Evolutionary conservation across 179 eudicot genomes (phyloP).

Genomic region (Amaranthus tricolor): DNA sequence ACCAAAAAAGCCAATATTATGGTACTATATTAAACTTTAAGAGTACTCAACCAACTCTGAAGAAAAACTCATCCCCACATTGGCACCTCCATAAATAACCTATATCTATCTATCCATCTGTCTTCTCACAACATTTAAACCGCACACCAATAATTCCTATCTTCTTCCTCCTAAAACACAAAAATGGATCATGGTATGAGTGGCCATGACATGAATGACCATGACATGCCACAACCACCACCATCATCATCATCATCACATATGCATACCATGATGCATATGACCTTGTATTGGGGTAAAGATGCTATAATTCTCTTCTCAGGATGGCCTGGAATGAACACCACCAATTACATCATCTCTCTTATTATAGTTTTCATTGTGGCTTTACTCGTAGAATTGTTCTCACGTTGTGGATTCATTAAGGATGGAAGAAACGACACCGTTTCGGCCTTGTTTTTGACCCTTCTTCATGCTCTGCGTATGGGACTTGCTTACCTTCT

Average conservation of each 20-base stretch:
- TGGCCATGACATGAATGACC: constrained; percentile 14
- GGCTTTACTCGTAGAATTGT: constrained; percentile 29
- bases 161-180: background rate
- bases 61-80: no score
- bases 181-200: constrained; percentile 6
- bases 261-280: constrained; percentile 50
- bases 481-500: constrained; percentile 57
- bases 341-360: constrained; percentile 34
- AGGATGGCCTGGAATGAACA: constrained; percentile 46
- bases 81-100: background rate
- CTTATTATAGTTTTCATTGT: constrained; percentile 39
- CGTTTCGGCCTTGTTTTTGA: constrained; percentile 22
- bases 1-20: no score
- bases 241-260: constrained; percentile 11
- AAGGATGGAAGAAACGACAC: constrained; percentile 21
- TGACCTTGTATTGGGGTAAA: constrained; percentile 59
- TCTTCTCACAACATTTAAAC: background rate
- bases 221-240: constrained; percentile 23
- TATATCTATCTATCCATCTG: background rate
- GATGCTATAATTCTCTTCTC: constrained; percentile 34
- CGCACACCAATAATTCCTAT: background rate
- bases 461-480: constrained; percentile 38
- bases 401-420: constrained; percentile 24
- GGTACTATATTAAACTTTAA: no score
- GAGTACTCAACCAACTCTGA: no score